Base-by-base conservation (phyloP, 1,284 basidiomycete species). In the Pterula multifida region DNA sequence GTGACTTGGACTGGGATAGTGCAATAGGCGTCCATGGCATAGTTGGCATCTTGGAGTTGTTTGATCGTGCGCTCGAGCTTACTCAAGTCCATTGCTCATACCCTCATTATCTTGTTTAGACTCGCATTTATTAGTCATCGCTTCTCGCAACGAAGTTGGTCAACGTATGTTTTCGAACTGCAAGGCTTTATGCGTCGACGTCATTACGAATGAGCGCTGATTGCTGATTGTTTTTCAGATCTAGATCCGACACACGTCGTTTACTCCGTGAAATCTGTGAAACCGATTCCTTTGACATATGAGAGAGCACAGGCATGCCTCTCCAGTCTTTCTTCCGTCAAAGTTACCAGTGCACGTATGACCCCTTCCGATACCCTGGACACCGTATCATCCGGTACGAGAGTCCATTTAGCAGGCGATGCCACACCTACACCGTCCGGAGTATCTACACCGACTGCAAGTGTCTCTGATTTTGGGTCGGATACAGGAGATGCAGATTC, bases 71-170 rank as follows among this genome's bases (percentile, higher is more conserved):
- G 68, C 63, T n/a, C n/a, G n/a, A n/a, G n/a, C n/a, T n/a, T 35
- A 26, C 47, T 17, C 49, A 6, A 52, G 35, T 25, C 15, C 36
- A 36, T 12, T 9, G 3, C 42, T n/a, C n/a, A n/a, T n/a, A n/a
- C n/a, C n/a, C n/a, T n/a, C n/a, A n/a, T n/a, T n/a, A n/a, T 36
- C 46, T 50, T 48, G 49, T 19, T 44, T 52, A 88, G 85, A 75
- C 45, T 81, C 85, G 6, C 80, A 87, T 67, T 64, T 89, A 13
- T 66, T 89, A 44, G 80, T 85, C 3, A 73, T 89, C 44, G 78
- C 76, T 17, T 70, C 75, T 3, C 75, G 74, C 51, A 66, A 68
- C 47, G 71, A 79, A 54, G 67, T 82, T 15, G 85, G 85, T 53
- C 68, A 72, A 53, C 61, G 85, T 85, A 61, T 66, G 81, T 50